Percentiles rank a stretch among this genome's conserved stretches.
phyloP scores from a whole-genome alignment of 225 moss, liverwort and hornwort genomes.

The Polytrichum commune region DNA sequence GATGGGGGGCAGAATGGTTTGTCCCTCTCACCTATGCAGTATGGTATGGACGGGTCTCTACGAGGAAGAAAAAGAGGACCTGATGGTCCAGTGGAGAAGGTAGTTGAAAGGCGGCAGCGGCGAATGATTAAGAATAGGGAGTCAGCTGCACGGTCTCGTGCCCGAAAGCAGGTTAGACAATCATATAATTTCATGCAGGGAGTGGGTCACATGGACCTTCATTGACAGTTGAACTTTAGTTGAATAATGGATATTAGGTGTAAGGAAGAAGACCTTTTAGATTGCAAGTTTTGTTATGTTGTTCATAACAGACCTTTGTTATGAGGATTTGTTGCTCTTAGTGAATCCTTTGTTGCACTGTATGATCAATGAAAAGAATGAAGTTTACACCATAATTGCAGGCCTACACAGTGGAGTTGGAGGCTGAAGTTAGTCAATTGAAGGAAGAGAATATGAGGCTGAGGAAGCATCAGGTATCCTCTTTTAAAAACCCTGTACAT shows the following conservation, averaged over 20 bases:
- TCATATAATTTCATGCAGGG: too few species aligned
- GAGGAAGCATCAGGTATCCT: constrained; percentile 71
- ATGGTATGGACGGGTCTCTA: constrained; percentile 68
- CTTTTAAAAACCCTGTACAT: too few species aligned
- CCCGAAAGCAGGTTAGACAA: constrained; percentile 75
- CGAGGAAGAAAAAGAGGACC: constrained; percentile 81
- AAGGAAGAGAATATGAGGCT: constrained; percentile 85
- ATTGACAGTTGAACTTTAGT: too few species aligned
- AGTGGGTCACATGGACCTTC: too few species aligned
- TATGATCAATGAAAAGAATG: too few species aligned
- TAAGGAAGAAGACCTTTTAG: too few species aligned
- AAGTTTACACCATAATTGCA: constrained; percentile 16
- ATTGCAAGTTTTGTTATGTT: too few species aligned
- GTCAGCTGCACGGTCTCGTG: constrained; percentile 91
- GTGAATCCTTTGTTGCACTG: too few species aligned
- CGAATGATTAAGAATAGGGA: constrained; percentile 99
- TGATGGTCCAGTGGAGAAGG: constrained; percentile 85
- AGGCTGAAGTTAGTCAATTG: constrained; percentile 87
- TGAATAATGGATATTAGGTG: too few species aligned
- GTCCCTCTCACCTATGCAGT: constrained; percentile 78
- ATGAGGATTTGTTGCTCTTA: too few species aligned
- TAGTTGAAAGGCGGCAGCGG: constrained; percentile 85
- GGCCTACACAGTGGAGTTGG: constrained; percentile 96
- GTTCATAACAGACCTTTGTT: too few species aligned
- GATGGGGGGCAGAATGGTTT: constrained; percentile 80